Percentiles rank a stretch among this genome's conserved stretches.
Evolutionary conservation across 768 basidiomycete species (phyloP).

Genomic region (Serendipita indica): DNA sequence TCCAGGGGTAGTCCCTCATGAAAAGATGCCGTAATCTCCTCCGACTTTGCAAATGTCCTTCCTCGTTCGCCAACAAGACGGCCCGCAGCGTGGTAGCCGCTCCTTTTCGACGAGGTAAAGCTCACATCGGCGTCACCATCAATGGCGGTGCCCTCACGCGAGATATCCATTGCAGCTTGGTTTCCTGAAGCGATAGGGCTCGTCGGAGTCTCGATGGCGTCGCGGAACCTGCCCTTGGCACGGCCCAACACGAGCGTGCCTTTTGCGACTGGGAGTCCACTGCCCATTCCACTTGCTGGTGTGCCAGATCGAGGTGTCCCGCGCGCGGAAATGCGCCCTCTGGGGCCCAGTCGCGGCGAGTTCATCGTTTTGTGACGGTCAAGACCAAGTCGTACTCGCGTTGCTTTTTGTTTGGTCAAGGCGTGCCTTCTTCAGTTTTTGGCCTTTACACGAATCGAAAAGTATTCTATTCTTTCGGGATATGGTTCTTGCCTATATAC

Average conservation of each 20-base stretch:
- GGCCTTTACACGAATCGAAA: too few species aligned
- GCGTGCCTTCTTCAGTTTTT: not conserved
- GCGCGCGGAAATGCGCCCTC: not conserved
- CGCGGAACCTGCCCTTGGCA: not conserved
- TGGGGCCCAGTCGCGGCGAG: not conserved
- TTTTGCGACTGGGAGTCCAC: not conserved
- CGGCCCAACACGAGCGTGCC: not conserved
- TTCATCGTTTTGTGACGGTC: not conserved
- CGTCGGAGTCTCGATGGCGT: not conserved
- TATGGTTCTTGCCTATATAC: too few species aligned
- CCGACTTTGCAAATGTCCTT: constrained; percentile 51
- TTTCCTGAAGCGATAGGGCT: not conserved
- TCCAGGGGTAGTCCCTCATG: constrained; percentile 60
- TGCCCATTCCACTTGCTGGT: not conserved
- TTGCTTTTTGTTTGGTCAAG: not conserved
- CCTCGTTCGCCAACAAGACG: constrained; percentile 16
- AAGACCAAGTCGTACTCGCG: not conserved
- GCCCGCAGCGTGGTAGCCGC: not conserved
- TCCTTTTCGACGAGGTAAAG: not conserved
- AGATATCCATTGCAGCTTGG: not conserved
- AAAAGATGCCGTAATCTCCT: constrained; percentile 50
- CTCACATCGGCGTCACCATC: not conserved
- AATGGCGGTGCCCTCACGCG: not conserved
- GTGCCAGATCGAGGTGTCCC: not conserved
- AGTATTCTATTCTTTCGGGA: too few species aligned